Conservation (phyloP, 1,284 basidiomycete genomes). For the Cryptococcus hybrid region DNA sequence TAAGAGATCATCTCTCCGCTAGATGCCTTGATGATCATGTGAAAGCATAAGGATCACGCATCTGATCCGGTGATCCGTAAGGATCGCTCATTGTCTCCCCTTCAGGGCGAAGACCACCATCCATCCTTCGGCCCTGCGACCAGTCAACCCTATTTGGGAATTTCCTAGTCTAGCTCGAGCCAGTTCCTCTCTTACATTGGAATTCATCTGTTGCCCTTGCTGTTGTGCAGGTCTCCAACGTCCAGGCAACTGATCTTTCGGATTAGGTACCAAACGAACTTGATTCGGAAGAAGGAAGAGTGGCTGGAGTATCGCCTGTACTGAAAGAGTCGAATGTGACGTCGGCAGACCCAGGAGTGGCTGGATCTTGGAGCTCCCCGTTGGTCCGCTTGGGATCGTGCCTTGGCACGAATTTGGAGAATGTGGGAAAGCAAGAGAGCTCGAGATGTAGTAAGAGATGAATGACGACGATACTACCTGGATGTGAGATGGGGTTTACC, state of each 20-base stretch:
- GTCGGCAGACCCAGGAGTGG: background rate
- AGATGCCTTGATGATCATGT: background rate
- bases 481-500: background rate
- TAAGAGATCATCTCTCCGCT: too few species aligned
- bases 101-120: slow-evolving; percentile 24
- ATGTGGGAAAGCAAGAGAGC: slow-evolving; percentile 18
- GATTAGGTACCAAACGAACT: background rate
- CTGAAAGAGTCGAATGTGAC: background rate
- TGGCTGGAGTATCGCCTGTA: background rate
- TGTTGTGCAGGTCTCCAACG: too few species aligned
- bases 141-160: slow-evolving; percentile 2
- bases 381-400: slow-evolving; percentile 8
- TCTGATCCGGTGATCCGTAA: slow-evolving; percentile 25
- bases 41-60: background rate
- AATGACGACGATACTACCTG: slow-evolving; percentile 24
- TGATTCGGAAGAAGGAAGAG: background rate
- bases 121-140: slow-evolving; percentile 24
- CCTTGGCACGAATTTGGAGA: slow-evolving; percentile 12
- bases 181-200: slow-evolving; percentile 12
- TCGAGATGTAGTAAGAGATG: slow-evolving; percentile 26
- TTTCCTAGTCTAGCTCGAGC: background rate
- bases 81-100: slow-evolving; percentile 36
- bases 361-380: slow-evolving; percentile 7
- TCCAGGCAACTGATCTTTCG: too few species aligned
- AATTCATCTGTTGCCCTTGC: slow-evolving; percentile 4